phyloP scores from a whole-genome alignment of 1,284 basidiomycete genomes.

The Ganoderma lingzhi region DNA sequence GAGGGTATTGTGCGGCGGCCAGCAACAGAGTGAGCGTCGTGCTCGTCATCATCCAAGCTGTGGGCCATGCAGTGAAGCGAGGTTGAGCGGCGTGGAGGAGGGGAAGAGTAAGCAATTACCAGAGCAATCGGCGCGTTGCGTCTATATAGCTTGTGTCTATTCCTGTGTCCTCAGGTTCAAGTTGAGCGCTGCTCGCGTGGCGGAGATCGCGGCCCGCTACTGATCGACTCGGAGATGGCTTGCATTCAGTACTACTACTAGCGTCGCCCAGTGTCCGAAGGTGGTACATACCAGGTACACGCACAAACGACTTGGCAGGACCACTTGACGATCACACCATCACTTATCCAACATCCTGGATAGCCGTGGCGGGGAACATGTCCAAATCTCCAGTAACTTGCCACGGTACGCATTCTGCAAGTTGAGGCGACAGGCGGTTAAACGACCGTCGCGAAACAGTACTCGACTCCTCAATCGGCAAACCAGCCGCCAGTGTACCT shows the following conservation, averaged over 20 bases:
- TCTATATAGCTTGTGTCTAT: no score
- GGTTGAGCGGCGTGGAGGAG: slow-evolving; percentile 9
- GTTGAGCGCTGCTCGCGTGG: slow-evolving; percentile 14
- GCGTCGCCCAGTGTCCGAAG: no score
- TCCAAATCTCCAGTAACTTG: slow-evolving; percentile 88
- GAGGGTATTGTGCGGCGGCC: background rate
- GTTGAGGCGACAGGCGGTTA: background rate
- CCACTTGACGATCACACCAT: background rate
- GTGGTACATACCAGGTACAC: no score
- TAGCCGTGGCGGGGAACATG: slow-evolving; percentile 44
- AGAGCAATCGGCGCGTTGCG: background rate
- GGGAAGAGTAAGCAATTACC: slow-evolving; percentile 4
- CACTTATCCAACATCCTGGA: background rate
- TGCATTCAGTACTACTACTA: no score
- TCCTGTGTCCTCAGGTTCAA: background rate
- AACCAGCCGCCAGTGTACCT: slow-evolving; percentile 75
- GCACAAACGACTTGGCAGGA: no score
- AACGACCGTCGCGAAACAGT: slow-evolving; percentile 56
- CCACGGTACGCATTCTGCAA: slow-evolving; percentile 63
- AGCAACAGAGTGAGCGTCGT: slow-evolving; percentile 10
- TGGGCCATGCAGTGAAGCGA: slow-evolving; percentile 24
- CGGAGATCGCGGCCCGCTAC: slow-evolving; percentile 27
- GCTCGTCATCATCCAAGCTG: slow-evolving; percentile 25
- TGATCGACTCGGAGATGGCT: slow-evolving; percentile 5
- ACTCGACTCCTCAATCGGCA: slow-evolving; percentile 85